Conservation (phyloP, 371 early-diverging fungal species). For the Mucor plumbeus region DNA sequence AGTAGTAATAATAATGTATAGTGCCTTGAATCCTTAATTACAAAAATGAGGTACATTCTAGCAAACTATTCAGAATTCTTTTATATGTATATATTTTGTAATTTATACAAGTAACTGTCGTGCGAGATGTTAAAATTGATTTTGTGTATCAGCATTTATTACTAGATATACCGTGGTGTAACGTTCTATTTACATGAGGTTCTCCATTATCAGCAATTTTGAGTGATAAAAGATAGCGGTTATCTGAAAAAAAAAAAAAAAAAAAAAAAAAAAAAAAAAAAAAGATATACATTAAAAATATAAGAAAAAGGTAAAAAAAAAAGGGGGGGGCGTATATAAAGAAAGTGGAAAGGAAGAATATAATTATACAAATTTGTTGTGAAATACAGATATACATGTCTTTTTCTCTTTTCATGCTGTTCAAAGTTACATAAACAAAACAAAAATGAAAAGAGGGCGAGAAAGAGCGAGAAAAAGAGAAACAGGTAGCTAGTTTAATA, state of each 20-base stretch:
- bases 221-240: background rate
- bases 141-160: background rate
- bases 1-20: no score
- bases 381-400: background rate
- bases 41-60: no score
- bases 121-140: background rate
- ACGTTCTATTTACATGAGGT: constrained; percentile 4
- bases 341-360: background rate
- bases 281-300: background rate
- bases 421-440: no score
- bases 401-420: background rate
- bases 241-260: background rate
- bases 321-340: background rate
- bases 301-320: background rate
- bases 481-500: constrained; percentile 13
- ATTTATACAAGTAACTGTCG: background rate
- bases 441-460: background rate
- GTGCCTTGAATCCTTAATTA: no score
- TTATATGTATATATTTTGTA: no score
- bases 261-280: background rate
- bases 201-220: background rate
- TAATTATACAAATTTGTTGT: background rate
- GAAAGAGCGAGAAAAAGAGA: background rate
- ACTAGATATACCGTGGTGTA: background rate
- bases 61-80: no score